Base-by-base conservation (phyloP, 345 rosid genomes). In the Garcia nutans region DNA sequence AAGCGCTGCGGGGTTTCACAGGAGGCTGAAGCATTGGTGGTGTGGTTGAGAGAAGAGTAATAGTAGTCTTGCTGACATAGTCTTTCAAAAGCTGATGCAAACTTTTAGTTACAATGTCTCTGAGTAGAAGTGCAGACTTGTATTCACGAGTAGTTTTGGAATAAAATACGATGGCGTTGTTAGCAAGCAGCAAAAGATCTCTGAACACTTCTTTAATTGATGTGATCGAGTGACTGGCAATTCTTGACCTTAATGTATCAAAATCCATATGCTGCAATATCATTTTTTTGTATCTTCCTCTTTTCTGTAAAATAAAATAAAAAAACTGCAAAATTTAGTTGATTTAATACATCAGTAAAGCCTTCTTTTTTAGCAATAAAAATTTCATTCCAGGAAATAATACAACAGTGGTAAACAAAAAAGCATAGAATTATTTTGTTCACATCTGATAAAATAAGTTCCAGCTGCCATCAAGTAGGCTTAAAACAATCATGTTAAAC, bases 241-340 rank as follows among this genome's bases (percentile, higher is more conserved):
- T 89, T 79, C 90, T 87, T 16, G 93, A 85, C 77, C 86, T 87
- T 76, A 92, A 78, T 26, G 89, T 89, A 77, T 94, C 89, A 10
- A 94, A 79, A 79, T 94, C 98, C 87, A 88, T 81, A 84, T 90
- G 97, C 71, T 82, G 88, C 49, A 82, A 56, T 33, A 94, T 89
- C 85, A 91, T 76, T 84, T 87, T 92, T 90, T 90, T 92, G 84
- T 92, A 92, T 77, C 97, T 89, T 81, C 93, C 93, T 65, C 97
- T 89, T 77, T 92, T 94, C 98, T 92, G 92, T 75, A 44, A 47
- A 47, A 3, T 6, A n/a, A 26, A 28, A 37, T 55, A 24, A 17
- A 64, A 47, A 52, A 71, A 50, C 41, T 74, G n/a, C 67, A 81
- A 70, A 41, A 6, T 23, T 68, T 24, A 62, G 82, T 37, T 70